These are phyloP conservation scores for Gastroboletus turbinatus DNA, from an alignment of 1,284 basidiomycete genomes.

Conservation along the genomic window DNA sequence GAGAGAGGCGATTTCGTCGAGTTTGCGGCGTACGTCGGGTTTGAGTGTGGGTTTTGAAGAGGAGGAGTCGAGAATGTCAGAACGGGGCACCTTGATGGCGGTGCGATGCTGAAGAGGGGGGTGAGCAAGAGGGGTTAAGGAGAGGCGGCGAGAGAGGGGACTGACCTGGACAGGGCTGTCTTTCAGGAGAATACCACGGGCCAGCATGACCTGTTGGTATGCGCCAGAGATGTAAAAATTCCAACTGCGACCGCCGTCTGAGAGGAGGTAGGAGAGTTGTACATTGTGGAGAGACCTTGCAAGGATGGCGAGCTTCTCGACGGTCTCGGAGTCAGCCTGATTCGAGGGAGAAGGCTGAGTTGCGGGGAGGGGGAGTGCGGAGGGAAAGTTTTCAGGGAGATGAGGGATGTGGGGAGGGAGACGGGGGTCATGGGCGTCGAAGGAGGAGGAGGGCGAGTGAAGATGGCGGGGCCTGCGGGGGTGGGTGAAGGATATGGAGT, in stretches of 20 bases:
- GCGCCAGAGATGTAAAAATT: conserved; percentile 91
- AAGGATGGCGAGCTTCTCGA: conserved; percentile 80
- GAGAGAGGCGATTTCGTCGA: conserved; percentile 90
- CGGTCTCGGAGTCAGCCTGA: conserved; percentile 62
- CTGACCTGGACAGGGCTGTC: conserved; percentile 83
- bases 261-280: conserved; percentile 76
- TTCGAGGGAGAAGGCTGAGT: conserved; percentile 45
- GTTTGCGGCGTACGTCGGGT: conserved; percentile 79
- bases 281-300: conserved; percentile 81
- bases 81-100: conserved; percentile 86
- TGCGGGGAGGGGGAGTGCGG: conserved; percentile 36
- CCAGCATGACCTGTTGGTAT: conserved; percentile 91
- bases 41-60: conserved; percentile 84
- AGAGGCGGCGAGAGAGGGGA: conserved; percentile 9
- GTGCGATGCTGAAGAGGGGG: conserved; percentile 62
- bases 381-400: conserved; percentile 36
- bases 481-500: conserved; percentile 89
- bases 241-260: conserved; percentile 73
- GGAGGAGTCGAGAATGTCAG: conserved; percentile 88
- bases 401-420: conserved; percentile 42
- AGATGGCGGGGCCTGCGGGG: conserved; percentile 73
- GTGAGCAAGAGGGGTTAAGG: conserved; percentile 16
- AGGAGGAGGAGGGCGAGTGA: conserved; percentile 55
- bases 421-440: conserved; percentile 59
- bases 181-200: conserved; percentile 85